A percentile compares a stretch with the other conserved stretches of the same genome.
Evolutionary conservation across 1,284 basidiomycete genomes (phyloP).

Genomic region (Boletus hoseneyae): DNA sequence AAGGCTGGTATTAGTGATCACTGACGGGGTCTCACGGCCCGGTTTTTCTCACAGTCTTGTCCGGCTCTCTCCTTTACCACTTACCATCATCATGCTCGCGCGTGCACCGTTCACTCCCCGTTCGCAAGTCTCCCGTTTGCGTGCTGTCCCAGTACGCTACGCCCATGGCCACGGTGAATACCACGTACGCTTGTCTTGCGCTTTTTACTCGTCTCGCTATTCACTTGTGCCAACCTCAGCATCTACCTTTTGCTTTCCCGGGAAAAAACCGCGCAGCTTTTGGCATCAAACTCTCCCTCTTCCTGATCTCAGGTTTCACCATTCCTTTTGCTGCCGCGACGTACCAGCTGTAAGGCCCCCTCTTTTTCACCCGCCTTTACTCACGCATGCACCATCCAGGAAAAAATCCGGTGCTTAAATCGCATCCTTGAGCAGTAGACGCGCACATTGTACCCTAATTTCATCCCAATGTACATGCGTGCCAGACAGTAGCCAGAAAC

Average conservation of each 20-base stretch:
- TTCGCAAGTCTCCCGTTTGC: conserved; percentile 39
- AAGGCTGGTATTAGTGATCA: no score
- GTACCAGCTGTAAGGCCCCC: conserved; percentile 62
- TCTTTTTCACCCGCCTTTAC: conserved; percentile 1
- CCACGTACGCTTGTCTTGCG: conserved; percentile 44
- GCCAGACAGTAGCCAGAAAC: conserved; percentile 1
- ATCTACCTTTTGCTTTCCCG: conserved; percentile 66
- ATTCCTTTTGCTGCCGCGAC: conserved; percentile 63
- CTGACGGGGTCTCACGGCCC: neutral
- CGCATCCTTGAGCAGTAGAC: conserved; percentile 8
- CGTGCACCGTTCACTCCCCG: conserved; percentile 40
- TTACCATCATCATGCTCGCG: conserved; percentile 32
- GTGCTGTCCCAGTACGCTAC: conserved; percentile 31
- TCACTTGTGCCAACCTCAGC: conserved; percentile 38
- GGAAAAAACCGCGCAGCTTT: conserved; percentile 52
- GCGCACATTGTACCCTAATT: neutral
- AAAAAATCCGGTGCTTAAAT: conserved; percentile 33
- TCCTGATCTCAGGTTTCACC: conserved; percentile 56
- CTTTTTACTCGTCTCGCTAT: neutral
- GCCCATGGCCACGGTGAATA: conserved; percentile 53
- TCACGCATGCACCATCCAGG: conserved; percentile 25
- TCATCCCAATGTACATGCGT: conserved; percentile 10
- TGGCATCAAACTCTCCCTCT: conserved; percentile 54
- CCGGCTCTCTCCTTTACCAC: conserved; percentile 20
- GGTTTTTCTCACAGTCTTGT: conserved; percentile 23